phyloP scores from a whole-genome alignment of 257 asterid genomes.

The Rehmannia glutinosa region DNA sequence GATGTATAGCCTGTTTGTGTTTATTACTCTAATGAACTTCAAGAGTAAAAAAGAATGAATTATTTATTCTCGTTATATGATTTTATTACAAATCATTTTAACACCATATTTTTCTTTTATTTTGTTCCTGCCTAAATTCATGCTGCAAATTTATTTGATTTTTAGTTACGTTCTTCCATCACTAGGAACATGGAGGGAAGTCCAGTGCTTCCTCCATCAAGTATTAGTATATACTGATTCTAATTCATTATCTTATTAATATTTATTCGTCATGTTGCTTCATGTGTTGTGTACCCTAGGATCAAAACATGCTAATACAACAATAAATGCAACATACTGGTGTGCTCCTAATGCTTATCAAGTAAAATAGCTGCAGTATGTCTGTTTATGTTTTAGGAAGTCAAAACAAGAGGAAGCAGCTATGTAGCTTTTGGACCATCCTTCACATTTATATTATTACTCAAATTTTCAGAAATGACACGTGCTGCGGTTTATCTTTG shows the following conservation, averaged over 20 bases:
- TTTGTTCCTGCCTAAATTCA: background rate
- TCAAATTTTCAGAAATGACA: background rate
- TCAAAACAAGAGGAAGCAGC: slow-evolving; percentile 11
- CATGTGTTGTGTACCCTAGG: slow-evolving; percentile 1
- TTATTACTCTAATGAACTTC: background rate
- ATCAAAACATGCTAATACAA: background rate
- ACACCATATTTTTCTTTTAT: background rate
- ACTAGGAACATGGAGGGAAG: slow-evolving; percentile 3
- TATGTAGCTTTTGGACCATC: slow-evolving; percentile 4
- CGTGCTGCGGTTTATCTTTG: background rate
- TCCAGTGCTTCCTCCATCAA: background rate
- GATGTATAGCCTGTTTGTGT: background rate
- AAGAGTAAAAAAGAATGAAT: background rate
- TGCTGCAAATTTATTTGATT: background rate
- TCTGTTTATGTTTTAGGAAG: background rate
- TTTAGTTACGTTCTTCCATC: background rate
- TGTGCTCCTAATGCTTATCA: background rate
- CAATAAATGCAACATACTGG: background rate
- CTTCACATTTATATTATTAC: background rate
- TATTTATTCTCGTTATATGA: background rate
- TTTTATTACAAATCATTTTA: background rate
- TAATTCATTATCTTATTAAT: background rate
- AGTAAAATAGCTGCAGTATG: background rate
- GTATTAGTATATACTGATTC: background rate
- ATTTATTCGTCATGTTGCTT: slow-evolving; percentile 5